phyloP scores from a whole-genome alignment of 345 rosid species.

The Corchorus capsularis region DNA sequence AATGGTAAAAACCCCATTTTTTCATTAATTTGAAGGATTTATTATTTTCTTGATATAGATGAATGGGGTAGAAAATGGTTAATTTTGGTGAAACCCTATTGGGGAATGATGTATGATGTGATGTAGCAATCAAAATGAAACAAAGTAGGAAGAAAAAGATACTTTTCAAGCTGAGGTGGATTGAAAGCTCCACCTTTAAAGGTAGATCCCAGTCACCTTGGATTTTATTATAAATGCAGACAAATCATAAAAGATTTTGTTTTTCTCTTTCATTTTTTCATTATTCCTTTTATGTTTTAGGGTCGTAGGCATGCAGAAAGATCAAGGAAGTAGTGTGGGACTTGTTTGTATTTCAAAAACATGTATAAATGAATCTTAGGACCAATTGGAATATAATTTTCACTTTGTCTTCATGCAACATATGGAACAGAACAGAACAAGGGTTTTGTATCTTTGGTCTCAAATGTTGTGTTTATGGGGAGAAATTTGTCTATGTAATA shows the following conservation, averaged over 20 bases:
- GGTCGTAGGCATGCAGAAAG: neutral
- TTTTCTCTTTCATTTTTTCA: neutral
- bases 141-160: neutral
- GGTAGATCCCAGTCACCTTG: neutral
- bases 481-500: too few species aligned
- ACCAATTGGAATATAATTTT: too few species aligned
- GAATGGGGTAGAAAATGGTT: neutral
- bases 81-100: neutral
- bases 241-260: neutral
- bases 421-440: neutral
- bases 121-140: constrained; percentile 8
- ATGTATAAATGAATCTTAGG: too few species aligned
- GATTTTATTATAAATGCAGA: neutral
- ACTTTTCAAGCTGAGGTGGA: neutral
- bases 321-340: neutral
- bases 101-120: neutral
- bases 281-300: neutral
- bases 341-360: neutral
- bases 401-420: neutral
- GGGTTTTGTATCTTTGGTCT: neutral
- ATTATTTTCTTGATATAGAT: too few species aligned
- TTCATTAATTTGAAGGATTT: too few species aligned
- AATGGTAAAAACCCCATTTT: too few species aligned
- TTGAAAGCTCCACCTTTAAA: neutral
- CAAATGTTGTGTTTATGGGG: neutral